phyloP scores from a whole-genome alignment of 176 grass and related monocot genomes.

The Poa annua region DNA sequence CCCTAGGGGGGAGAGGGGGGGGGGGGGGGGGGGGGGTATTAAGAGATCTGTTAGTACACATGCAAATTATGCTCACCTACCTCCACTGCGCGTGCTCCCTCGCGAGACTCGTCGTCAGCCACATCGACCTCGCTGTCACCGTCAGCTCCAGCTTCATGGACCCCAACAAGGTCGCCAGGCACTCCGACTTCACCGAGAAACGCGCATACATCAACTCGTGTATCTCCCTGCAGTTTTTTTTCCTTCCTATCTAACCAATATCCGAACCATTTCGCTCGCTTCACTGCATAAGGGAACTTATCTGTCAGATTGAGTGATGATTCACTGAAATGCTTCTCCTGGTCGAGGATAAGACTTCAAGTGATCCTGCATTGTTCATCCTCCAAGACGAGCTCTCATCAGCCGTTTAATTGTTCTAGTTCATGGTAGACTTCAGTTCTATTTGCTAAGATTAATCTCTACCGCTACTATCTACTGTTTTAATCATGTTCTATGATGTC shows the following conservation, averaged over 20 bases:
- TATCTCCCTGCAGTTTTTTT: background rate
- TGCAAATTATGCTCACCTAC: no score
- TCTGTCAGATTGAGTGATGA: background rate
- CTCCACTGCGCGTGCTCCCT: background rate
- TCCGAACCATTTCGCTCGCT: background rate
- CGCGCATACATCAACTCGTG: no score
- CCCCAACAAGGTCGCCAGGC: background rate
- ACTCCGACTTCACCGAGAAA: no score
- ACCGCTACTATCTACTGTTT: no score
- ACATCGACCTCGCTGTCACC: background rate
- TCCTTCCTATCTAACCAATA: background rate
- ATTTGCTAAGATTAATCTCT: no score
- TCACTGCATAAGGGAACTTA: background rate
- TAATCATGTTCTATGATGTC: background rate
- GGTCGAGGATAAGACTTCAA: background rate
- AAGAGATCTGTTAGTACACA: no score
- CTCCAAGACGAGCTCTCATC: background rate
- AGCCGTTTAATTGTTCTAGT: background rate
- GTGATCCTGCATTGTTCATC: background rate
- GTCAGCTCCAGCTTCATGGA: background rate
- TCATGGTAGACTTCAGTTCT: no score
- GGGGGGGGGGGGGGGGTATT: no score
- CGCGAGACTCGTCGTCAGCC: background rate
- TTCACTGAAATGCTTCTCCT: background rate
- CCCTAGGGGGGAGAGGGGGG: fast-evolving